Percentiles rank a stretch among this genome's conserved stretches.
These are phyloP conservation scores for Rosa chinensis DNA, from an alignment of 306 rosid species.

Conservation along the genomic window DNA sequence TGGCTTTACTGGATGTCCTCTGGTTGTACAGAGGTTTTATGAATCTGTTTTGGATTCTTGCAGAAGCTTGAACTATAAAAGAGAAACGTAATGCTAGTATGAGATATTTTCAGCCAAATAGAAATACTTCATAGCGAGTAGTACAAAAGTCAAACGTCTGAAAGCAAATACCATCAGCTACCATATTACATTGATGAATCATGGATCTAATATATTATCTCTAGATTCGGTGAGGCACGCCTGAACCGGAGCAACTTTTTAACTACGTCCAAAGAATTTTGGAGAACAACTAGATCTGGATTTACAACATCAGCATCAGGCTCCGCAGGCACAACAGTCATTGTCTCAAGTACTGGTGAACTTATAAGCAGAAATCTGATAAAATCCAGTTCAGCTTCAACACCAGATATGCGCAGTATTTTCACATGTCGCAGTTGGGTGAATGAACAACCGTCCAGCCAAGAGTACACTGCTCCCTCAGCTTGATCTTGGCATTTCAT, in stretches of 20 bases:
- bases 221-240: slow-evolving; percentile 48
- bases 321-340: slow-evolving; percentile 31
- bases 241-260: slow-evolving; percentile 44
- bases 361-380: slow-evolving; percentile 42
- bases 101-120: not conserved
- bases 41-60: no score
- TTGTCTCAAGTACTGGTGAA: slow-evolving; percentile 46
- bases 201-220: slow-evolving; percentile 42
- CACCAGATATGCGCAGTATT: slow-evolving; percentile 38
- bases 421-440: slow-evolving; percentile 42
- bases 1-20: no score
- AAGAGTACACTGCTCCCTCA: not conserved
- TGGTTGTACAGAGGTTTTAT: no score
- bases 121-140: not conserved
- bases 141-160: not conserved
- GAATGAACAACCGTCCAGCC: slow-evolving; percentile 32
- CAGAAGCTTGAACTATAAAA: no score
- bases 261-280: slow-evolving; percentile 20
- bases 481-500: not conserved
- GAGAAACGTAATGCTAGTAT: no score
- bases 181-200: not conserved
- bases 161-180: not conserved
- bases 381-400: slow-evolving; percentile 41
- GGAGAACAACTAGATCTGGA: not conserved
- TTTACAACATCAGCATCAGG: not conserved